Conservation (phyloP, 768 basidiomycete species). For the Panus rudis region DNA sequence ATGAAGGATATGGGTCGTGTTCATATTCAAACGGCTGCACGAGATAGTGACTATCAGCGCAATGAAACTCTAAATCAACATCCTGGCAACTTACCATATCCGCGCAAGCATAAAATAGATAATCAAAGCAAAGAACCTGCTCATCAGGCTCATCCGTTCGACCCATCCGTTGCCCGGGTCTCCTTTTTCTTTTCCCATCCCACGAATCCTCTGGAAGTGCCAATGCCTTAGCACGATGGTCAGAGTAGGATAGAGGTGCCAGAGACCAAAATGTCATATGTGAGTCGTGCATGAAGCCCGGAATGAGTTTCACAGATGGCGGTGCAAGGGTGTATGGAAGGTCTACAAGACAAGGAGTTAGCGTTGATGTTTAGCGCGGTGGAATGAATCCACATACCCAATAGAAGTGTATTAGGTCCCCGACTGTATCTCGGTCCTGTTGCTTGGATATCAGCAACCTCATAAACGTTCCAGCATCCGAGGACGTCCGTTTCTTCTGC, state of each 20-base stretch:
- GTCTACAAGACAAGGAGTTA: slow-evolving; percentile 13
- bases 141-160: slow-evolving; percentile 25
- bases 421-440: slow-evolving; percentile 16
- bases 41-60: not conserved
- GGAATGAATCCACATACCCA: slow-evolving; percentile 18
- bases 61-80: not conserved
- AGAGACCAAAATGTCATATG: slow-evolving; percentile 25
- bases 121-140: slow-evolving; percentile 31
- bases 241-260: slow-evolving; percentile 23
- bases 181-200: slow-evolving; percentile 12
- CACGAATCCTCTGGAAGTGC: too few relatives aligned
- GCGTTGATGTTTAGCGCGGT: not conserved
- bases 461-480: slow-evolving; percentile 37
- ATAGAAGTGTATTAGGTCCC: slow-evolving; percentile 13
- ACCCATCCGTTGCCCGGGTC: slow-evolving; percentile 13
- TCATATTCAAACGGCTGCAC: slow-evolving; percentile 23
- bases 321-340: slow-evolving; percentile 29
- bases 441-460: slow-evolving; percentile 13
- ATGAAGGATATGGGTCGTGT: slow-evolving; percentile 25
- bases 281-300: slow-evolving; percentile 21
- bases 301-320: slow-evolving; percentile 19
- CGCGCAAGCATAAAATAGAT: slow-evolving; percentile 28
- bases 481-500: slow-evolving; percentile 23
- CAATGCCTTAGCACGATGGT: slow-evolving; percentile 15
- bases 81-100: slow-evolving; percentile 13